Evolutionary conservation across 2,329 filamentous ascomycete species (phyloP).

Genomic region (Calonectria pseudoturangicola): DNA sequence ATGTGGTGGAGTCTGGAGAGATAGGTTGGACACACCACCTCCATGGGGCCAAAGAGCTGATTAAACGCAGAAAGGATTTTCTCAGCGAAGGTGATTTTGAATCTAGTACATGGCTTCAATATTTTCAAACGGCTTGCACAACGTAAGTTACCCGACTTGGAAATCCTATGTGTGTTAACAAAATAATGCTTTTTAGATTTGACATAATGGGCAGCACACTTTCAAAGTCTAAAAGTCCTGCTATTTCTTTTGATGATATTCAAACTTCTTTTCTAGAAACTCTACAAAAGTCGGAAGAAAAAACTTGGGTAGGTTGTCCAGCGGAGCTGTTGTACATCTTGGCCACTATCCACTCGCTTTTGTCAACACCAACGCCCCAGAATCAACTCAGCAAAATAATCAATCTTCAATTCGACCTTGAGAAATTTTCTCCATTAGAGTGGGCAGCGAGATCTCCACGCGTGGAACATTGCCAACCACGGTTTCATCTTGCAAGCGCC

Average conservation of each 20-base stretch:
- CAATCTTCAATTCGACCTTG: neutral
- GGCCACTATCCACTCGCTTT: slow-evolving; percentile 22
- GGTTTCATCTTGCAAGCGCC: slow-evolving; percentile 31
- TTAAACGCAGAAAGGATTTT: slow-evolving; percentile 28
- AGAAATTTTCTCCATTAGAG: slow-evolving; percentile 15
- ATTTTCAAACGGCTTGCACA: slow-evolving; percentile 42
- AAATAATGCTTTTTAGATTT: slow-evolving; percentile 1
- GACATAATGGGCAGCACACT: slow-evolving; percentile 39
- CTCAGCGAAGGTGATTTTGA: neutral
- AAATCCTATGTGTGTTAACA: neutral
- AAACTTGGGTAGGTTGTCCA: slow-evolving; percentile 41
- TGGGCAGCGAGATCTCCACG: slow-evolving; percentile 33
- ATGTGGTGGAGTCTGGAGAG: slow-evolving; percentile 38
- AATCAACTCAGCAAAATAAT: neutral
- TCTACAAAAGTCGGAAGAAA: slow-evolving; percentile 38
- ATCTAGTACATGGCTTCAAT: slow-evolving; percentile 26
- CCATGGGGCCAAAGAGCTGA: slow-evolving; percentile 31
- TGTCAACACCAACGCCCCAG: neutral
- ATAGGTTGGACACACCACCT: slow-evolving; percentile 38
- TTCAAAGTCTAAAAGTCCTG: neutral
- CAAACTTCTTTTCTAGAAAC: slow-evolving; percentile 21
- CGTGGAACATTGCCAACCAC: slow-evolving; percentile 27
- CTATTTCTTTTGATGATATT: neutral
- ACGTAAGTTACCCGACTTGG: slow-evolving; percentile 4
- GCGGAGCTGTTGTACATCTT: slow-evolving; percentile 37